Evolutionary conservation across 306 rosid genomes (phyloP).

Genomic region (Quercus agrifolia): DNA sequence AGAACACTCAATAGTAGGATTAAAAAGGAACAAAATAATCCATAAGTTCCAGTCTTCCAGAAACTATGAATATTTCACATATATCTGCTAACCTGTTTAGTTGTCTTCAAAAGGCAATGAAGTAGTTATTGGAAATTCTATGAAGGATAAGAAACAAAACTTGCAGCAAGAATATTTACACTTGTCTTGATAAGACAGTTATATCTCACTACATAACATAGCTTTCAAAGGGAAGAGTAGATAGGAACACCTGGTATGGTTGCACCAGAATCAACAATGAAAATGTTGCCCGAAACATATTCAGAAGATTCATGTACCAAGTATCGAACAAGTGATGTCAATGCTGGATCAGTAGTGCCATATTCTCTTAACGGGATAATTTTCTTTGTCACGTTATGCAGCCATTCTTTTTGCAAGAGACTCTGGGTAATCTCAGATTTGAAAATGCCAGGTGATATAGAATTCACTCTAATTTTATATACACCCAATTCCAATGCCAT

Average conservation of each 20-base stretch:
- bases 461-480: conserved; percentile 70
- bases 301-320: conserved; percentile 67
- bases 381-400: conserved; percentile 44
- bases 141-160: too few species aligned
- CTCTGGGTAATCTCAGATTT: conserved; percentile 69
- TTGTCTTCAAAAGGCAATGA: too few species aligned
- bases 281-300: conserved; percentile 61
- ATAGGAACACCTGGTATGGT: conserved; percentile 74
- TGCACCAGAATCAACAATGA: conserved; percentile 55
- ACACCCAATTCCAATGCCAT: conserved; percentile 79
- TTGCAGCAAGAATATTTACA: too few species aligned
- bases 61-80: too few species aligned
- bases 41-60: too few species aligned
- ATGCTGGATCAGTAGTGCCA: conserved; percentile 70
- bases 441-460: conserved; percentile 72
- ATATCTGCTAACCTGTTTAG: too few species aligned
- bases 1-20: too few species aligned
- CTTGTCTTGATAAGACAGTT: too few species aligned
- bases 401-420: conserved; percentile 64
- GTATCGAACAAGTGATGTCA: conserved; percentile 67
- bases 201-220: too few species aligned
- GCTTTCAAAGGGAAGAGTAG: neutral
- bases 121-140: too few species aligned
- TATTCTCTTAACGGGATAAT: conserved; percentile 45
- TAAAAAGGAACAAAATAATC: too few species aligned